Conservation (phyloP, 2,329 filamentous ascomycete species). For the Cephalotrichum gorgonifer region DNA sequence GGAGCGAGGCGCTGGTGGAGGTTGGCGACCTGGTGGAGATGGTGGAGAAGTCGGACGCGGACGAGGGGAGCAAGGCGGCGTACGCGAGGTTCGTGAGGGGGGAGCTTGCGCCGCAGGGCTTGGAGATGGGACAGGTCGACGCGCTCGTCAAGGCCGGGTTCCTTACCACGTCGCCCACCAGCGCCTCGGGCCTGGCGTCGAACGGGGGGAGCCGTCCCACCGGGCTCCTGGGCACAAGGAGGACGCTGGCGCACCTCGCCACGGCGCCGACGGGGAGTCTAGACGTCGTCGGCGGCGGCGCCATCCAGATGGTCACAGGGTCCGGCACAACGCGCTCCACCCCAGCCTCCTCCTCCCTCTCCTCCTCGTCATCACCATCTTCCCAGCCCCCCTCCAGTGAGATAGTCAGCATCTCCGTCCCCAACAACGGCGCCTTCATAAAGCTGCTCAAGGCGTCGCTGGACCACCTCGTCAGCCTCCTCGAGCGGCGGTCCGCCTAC, state of each 20-base stretch:
- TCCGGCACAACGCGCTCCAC: slow-evolving; percentile 22
- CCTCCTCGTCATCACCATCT: slow-evolving; percentile 7
- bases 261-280: slow-evolving; percentile 7
- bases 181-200: background rate
- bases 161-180: slow-evolving; percentile 36
- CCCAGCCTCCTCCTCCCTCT: background rate
- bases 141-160: slow-evolving; percentile 57
- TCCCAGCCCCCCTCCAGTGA: background rate
- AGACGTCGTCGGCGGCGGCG: slow-evolving; percentile 44
- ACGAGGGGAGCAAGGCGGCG: slow-evolving; percentile 31
- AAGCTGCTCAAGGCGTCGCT: slow-evolving; percentile 54
- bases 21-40: slow-evolving; percentile 42
- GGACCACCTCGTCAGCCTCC: slow-evolving; percentile 47
- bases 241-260: slow-evolving; percentile 1
- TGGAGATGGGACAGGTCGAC: slow-evolving; percentile 38
- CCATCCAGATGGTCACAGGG: slow-evolving; percentile 19
- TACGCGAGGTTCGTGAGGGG: slow-evolving; percentile 41
- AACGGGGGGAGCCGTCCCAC: slow-evolving; percentile 17
- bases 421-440: slow-evolving; percentile 56
- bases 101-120: slow-evolving; percentile 29
- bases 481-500: slow-evolving; percentile 44
- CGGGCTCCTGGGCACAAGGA: slow-evolving; percentile 39
- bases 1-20: slow-evolving; percentile 56
- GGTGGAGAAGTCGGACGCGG: slow-evolving; percentile 24
- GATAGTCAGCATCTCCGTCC: slow-evolving; percentile 49